phyloP scores from a whole-genome alignment of 129 eudicot species.

The Arctium minus region DNA sequence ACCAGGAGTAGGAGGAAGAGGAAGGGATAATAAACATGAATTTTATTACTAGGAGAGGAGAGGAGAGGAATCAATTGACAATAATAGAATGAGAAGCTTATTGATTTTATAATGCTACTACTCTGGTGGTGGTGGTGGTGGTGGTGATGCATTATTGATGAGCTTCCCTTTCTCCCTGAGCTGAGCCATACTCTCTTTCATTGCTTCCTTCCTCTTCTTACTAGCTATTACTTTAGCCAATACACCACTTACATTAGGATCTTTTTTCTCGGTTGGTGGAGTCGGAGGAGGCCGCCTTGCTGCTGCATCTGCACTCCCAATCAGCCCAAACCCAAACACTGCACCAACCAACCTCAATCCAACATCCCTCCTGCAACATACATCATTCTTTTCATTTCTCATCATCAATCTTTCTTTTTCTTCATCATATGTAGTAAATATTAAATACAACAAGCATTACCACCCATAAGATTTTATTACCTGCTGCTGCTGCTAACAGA shows the following conservation, averaged over 20 bases:
- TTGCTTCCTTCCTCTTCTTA: slow-evolving; percentile 90
- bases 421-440: no score
- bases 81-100: background rate
- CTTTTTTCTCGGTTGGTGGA: slow-evolving; percentile 70
- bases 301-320: slow-evolving; percentile 51
- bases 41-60: background rate
- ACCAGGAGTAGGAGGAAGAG: no score
- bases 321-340: slow-evolving; percentile 40
- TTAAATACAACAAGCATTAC: background rate
- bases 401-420: no score
- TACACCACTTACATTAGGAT: slow-evolving; percentile 67
- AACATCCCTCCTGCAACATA: slow-evolving; percentile 54
- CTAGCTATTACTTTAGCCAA: slow-evolving; percentile 81
- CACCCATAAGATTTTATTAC: background rate
- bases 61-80: background rate
- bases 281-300: slow-evolving; percentile 82
- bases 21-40: background rate
- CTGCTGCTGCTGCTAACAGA: background rate
- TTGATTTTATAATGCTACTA: background rate
- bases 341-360: slow-evolving; percentile 43
- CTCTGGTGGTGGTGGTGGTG: background rate
- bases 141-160: slow-evolving; percentile 16
- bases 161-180: slow-evolving; percentile 63
- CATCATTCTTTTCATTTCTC: background rate
- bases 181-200: slow-evolving; percentile 68